A percentile compares a stretch with the other conserved stretches of the same genome.
These are phyloP conservation scores for Apophysomyces ossiformis DNA, from an alignment of 371 early-diverging fungal species.

Conservation along the genomic window DNA sequence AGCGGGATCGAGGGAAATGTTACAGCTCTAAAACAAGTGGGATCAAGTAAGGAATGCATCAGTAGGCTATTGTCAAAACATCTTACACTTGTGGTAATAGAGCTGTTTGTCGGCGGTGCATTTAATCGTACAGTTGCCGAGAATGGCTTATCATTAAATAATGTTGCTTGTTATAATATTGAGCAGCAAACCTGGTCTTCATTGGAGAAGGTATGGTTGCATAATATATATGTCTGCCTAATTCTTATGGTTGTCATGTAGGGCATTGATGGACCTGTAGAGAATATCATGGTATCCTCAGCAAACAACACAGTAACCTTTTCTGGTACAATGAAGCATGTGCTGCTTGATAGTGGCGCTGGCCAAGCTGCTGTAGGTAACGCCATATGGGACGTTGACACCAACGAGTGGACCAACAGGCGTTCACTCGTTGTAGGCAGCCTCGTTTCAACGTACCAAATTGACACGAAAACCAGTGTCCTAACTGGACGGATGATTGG, in stretches of 20 bases:
- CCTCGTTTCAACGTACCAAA: neutral
- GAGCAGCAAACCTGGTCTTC: conserved; percentile 30
- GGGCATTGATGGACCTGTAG: conserved; percentile 40
- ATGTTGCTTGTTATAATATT: conserved; percentile 35
- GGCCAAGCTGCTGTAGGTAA: conserved; percentile 21
- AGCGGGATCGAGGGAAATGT: no score
- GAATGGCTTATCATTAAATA: conserved; percentile 15
- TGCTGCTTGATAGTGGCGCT: neutral
- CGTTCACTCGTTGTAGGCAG: conserved; percentile 28
- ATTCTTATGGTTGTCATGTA: conserved; percentile 14
- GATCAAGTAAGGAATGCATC: no score
- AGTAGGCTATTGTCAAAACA: neutral
- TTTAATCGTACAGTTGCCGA: conserved; percentile 30
- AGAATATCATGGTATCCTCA: conserved; percentile 20
- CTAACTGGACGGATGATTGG: conserved; percentile 31
- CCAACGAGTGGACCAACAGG: conserved; percentile 25
- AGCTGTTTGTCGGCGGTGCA: conserved; percentile 36
- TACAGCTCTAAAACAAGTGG: no score
- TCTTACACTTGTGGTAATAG: conserved; percentile 17
- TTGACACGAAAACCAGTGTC: neutral
- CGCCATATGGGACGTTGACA: conserved; percentile 23
- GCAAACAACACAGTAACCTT: conserved; percentile 30
- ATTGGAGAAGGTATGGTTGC: conserved; percentile 25
- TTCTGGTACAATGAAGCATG: conserved; percentile 33
- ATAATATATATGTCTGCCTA: neutral